These are phyloP conservation scores for Polytrichum commune DNA, from an alignment of 225 moss, liverwort and hornwort genomes.

Conservation along the genomic window DNA sequence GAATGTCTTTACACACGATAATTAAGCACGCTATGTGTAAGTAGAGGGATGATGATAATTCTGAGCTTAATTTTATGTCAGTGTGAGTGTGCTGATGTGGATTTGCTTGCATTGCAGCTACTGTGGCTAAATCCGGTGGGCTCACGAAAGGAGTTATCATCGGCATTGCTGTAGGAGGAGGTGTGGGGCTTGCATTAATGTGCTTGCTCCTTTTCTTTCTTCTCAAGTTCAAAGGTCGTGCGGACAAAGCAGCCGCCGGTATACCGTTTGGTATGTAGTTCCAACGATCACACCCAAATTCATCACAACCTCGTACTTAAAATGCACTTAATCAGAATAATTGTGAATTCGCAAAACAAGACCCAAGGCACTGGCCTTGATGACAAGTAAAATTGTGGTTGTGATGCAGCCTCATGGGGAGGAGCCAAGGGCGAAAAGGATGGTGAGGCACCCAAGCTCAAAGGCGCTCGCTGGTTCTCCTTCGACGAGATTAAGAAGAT, in stretches of 20 bases:
- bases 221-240: slow-evolving; percentile 61
- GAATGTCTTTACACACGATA: too few relatives aligned
- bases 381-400: not conserved
- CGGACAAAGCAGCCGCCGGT: slow-evolving; percentile 57
- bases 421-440: slow-evolving; percentile 21
- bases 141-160: slow-evolving; percentile 32
- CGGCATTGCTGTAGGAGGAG: slow-evolving; percentile 57
- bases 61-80: too few relatives aligned
- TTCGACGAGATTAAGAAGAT: slow-evolving; percentile 64
- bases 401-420: slow-evolving; percentile 62
- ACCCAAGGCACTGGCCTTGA: not conserved
- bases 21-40: not conserved
- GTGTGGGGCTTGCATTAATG: slow-evolving; percentile 21
- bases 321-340: too few relatives aligned
- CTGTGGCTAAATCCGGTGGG: not conserved
- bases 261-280: slow-evolving; percentile 63
- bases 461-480: slow-evolving; percentile 80
- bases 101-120: too few relatives aligned
- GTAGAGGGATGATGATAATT: not conserved
- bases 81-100: too few relatives aligned
- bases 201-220: slow-evolving; percentile 32
- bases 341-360: not conserved
- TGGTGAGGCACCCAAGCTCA: slow-evolving; percentile 69
- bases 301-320: too few relatives aligned
- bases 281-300: not conserved